Evolutionary conservation across 306 rosid species (phyloP), one percentile per base, ranked within the genome.

Genomic region (Biancaea sappan): DNA sequence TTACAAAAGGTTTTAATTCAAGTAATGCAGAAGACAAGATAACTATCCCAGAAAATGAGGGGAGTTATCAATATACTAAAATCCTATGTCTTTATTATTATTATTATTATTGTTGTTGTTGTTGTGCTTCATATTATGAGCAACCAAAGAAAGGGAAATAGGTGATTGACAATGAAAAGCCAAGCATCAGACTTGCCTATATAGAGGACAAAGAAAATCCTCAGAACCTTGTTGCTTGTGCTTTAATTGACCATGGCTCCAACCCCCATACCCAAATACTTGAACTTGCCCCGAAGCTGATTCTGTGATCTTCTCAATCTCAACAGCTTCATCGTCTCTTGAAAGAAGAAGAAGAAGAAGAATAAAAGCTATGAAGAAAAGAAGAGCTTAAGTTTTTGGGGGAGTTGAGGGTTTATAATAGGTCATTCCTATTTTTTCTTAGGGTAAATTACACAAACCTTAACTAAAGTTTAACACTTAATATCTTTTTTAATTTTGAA

Each of bases 101-200:
- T 1, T 34, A 0, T 8, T 34, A 2, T 5, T 31, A 31, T 4
- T 19, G 22, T 51, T 34, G n/a, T 13, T n/a, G n/a, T 43, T 43
- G 15, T 43, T 43, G 6, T 43, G 18, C 50, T 16, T 47, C 53
- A 47, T 0, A 47, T n/a, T 15, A 5, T 47, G 53, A 22, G 22
- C 53, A 47, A n/a, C 53, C 53, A 47, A 47, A 47, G 22, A 47
- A 10, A 6, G 9, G 11, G 22, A 26, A 32, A 35, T 56, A 34
- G 74, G 9, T 47, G 53, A 47, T 6, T 47, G 53, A 47, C 8
- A n/a, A 47, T 4, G 19, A 47, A 74, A 79, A 89, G 91, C 94
- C 94, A 89, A 89, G 90, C 80, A 83, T 66, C 78, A 87, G 94
- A 89, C 94, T 89, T 89, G 94, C 94, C 94, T 81, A 44, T 44